Evolutionary conservation across 1,284 basidiomycete species (phyloP).

Genomic region (Cutaneotrichosporon dermatis): DNA sequence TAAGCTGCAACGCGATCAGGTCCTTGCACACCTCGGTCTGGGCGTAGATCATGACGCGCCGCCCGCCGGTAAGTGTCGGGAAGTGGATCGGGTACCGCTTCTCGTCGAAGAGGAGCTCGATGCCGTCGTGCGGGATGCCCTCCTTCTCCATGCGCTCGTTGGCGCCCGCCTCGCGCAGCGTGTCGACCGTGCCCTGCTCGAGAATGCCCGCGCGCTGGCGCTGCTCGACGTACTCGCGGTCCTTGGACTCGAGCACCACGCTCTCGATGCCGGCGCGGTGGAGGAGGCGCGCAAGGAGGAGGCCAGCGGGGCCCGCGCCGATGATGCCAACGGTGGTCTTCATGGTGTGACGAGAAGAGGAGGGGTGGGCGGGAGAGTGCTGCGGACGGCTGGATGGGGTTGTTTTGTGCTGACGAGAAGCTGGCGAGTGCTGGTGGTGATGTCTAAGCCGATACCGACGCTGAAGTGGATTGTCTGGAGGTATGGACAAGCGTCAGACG

Average conservation of each 20-base stretch:
- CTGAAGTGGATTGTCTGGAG: background rate
- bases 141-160: slow-evolving; percentile 21
- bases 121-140: slow-evolving; percentile 20
- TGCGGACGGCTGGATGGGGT: background rate
- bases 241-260: slow-evolving; percentile 21
- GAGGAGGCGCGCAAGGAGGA: slow-evolving; percentile 19
- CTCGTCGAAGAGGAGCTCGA: slow-evolving; percentile 20
- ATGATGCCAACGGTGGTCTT: slow-evolving; percentile 23
- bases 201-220: slow-evolving; percentile 23
- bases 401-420: background rate
- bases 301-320: slow-evolving; percentile 19
- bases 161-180: slow-evolving; percentile 17
- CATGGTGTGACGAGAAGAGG: background rate
- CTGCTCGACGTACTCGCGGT: slow-evolving; percentile 24
- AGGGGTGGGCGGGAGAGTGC: background rate
- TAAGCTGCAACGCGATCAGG: slow-evolving; percentile 20
- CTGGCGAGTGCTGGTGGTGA: too few relatives aligned
- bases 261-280: slow-evolving; percentile 14
- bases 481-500: too few relatives aligned
- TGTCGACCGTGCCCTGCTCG: slow-evolving; percentile 21
- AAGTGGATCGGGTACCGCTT: slow-evolving; percentile 19
- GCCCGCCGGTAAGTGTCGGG: slow-evolving; percentile 16
- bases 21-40: slow-evolving; percentile 26
- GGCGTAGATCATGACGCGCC: slow-evolving; percentile 23
- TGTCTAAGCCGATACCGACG: background rate